These are phyloP conservation scores for Ascoidea asiatica DNA, from an alignment of 805 yeast species.

Conservation along the genomic window DNA sequence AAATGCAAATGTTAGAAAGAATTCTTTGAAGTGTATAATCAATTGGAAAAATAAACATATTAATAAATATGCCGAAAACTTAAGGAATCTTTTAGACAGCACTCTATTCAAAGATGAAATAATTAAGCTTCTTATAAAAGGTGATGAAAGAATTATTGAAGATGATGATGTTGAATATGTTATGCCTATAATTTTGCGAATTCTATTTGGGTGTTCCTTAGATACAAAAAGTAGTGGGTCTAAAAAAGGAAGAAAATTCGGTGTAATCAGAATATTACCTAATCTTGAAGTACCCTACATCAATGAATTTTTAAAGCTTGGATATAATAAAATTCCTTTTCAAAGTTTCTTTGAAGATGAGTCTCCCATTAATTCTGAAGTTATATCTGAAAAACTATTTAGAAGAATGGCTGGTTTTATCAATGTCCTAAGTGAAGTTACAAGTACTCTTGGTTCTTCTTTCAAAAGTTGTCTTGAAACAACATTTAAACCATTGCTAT, in stretches of 20 bases:
- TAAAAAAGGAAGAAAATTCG: slow-evolving; percentile 58
- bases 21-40: slow-evolving; percentile 58
- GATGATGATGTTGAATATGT: slow-evolving; percentile 42
- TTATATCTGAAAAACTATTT: slow-evolving; percentile 20
- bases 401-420: slow-evolving; percentile 53
- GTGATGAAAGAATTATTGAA: slow-evolving; percentile 42
- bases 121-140: slow-evolving; percentile 40
- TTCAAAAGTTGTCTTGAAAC: slow-evolving; percentile 34
- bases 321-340: slow-evolving; percentile 39
- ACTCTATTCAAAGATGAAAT: slow-evolving; percentile 78
- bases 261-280: slow-evolving; percentile 53
- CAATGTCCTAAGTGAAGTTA: slow-evolving; percentile 41
- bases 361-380: slow-evolving; percentile 11
- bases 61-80: slow-evolving; percentile 57
- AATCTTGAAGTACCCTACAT: slow-evolving; percentile 40
- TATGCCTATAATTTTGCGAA: slow-evolving; percentile 63
- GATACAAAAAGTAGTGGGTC: slow-evolving; percentile 52
- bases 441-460: slow-evolving; percentile 44
- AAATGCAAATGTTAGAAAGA: slow-evolving; percentile 47
- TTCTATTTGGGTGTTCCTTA: slow-evolving; percentile 80
- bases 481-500: slow-evolving; percentile 43
- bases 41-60: slow-evolving; percentile 47
- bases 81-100: slow-evolving; percentile 69
- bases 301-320: slow-evolving; percentile 45
- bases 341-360: slow-evolving; percentile 19